Evolutionary conservation across 2,329 filamentous ascomycete genomes (phyloP).

Genomic region (Calonectria pseudoreteaudii): DNA sequence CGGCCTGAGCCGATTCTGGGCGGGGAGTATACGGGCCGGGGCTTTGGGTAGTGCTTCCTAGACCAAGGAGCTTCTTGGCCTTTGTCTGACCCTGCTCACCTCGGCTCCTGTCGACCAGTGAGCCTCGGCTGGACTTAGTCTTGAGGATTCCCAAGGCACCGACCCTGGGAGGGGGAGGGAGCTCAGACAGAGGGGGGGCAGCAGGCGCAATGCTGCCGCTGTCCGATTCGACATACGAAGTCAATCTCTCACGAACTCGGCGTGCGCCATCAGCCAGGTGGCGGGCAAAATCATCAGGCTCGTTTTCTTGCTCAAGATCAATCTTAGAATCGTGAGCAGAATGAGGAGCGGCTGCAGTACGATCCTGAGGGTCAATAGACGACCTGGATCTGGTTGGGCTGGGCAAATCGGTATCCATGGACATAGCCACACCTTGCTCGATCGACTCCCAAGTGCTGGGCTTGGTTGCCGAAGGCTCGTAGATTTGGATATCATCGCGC

Average conservation of each 20-base stretch:
- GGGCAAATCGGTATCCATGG: conserved; percentile 38
- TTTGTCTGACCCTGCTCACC: conserved; percentile 61
- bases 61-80: conserved; percentile 71
- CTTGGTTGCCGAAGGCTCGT: conserved; percentile 42
- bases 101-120: conserved; percentile 64
- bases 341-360: not conserved
- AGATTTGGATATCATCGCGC: conserved; percentile 40
- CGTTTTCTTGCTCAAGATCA: conserved; percentile 63
- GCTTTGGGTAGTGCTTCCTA: conserved; percentile 60
- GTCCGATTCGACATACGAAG: conserved; percentile 75
- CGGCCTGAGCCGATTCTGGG: conserved; percentile 45
- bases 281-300: conserved; percentile 73
- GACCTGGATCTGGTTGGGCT: conserved; percentile 36
- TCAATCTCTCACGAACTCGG: conserved; percentile 79
- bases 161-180: conserved; percentile 56
- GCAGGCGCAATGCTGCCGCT: conserved; percentile 50
- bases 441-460: conserved; percentile 60
- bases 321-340: conserved; percentile 34
- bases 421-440: conserved; percentile 44
- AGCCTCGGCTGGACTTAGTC: conserved; percentile 75
- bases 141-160: conserved; percentile 74
- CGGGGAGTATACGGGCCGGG: conserved; percentile 54
- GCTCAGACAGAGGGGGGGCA: conserved; percentile 49
- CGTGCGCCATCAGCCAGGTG: conserved; percentile 78
- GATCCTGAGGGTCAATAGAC: conserved; percentile 31